Conservation (phyloP, 2,329 filamentous ascomycete genomes). For the Clonostachys sp. region DNA sequence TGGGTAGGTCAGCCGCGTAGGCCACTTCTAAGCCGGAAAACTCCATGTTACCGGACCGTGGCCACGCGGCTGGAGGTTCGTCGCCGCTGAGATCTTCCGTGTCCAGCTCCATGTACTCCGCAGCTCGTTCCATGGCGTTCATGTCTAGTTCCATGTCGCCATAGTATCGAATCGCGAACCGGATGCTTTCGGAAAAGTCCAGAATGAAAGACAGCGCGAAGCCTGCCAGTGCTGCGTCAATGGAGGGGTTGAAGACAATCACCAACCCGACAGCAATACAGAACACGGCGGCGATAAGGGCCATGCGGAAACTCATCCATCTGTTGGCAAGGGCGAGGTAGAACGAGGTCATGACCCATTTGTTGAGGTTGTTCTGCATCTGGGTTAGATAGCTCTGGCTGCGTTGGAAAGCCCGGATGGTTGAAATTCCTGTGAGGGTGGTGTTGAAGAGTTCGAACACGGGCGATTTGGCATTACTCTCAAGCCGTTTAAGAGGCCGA, state of each 20-base stretch:
- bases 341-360: slow-evolving; percentile 60
- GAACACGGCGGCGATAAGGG: slow-evolving; percentile 64
- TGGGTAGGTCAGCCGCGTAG: slow-evolving; percentile 67
- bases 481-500: slow-evolving; percentile 71
- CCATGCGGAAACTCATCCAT: slow-evolving; percentile 73
- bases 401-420: slow-evolving; percentile 73
- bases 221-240: slow-evolving; percentile 68
- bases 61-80: slow-evolving; percentile 68
- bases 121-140: slow-evolving; percentile 72
- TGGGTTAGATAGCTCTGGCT: slow-evolving; percentile 59
- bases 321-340: slow-evolving; percentile 70
- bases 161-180: slow-evolving; percentile 64
- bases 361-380: slow-evolving; percentile 68
- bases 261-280: slow-evolving; percentile 59
- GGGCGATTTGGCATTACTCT: slow-evolving; percentile 72
- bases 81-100: slow-evolving; percentile 61
- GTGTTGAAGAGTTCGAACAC: slow-evolving; percentile 78
- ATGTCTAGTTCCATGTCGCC: slow-evolving; percentile 71
- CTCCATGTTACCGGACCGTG: slow-evolving; percentile 66
- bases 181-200: slow-evolving; percentile 60
- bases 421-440: slow-evolving; percentile 68
- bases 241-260: slow-evolving; percentile 54
- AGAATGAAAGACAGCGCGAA: slow-evolving; percentile 73
- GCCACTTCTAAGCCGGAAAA: slow-evolving; percentile 69
- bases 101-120: slow-evolving; percentile 67